phyloP scores from a whole-genome alignment of 805 yeast species.

The Candida lessepsii region DNA sequence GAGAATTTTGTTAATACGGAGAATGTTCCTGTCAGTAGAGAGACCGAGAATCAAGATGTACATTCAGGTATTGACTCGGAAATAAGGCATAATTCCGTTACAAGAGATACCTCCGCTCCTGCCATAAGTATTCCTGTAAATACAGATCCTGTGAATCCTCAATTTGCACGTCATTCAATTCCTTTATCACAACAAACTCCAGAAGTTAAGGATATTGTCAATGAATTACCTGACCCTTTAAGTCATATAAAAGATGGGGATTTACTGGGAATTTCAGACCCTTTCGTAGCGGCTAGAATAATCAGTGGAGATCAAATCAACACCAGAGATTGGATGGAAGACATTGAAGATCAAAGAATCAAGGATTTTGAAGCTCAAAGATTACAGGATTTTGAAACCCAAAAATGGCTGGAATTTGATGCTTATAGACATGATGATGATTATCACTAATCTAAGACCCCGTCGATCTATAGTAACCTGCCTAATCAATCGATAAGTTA shows the following conservation, averaged over 20 bases:
- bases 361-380: conserved; percentile 42
- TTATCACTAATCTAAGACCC: too few species aligned
- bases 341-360: conserved; percentile 16
- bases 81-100: too few species aligned
- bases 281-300: conserved; percentile 40
- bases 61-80: too few species aligned
- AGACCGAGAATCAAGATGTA: too few species aligned
- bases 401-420: conserved; percentile 38
- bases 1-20: conserved; percentile 33
- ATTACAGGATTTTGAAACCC: conserved; percentile 8
- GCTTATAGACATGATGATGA: conserved; percentile 45
- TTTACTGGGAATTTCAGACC: conserved; percentile 28
- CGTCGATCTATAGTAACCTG: too few species aligned
- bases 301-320: conserved; percentile 42
- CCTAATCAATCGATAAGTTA: too few species aligned
- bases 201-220: background rate
- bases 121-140: conserved; percentile 12
- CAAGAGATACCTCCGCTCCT: too few species aligned
- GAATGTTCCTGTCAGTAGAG: too few species aligned
- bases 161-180: background rate
- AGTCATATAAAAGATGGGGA: conserved; percentile 43
- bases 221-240: conserved; percentile 38
- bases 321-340: conserved; percentile 36
- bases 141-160: background rate
- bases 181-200: conserved; percentile 3